Evolutionary conservation across 257 asterid genomes (phyloP), one percentile per base, ranked within the genome.

Genomic region (Jasminum sambac): DNA sequence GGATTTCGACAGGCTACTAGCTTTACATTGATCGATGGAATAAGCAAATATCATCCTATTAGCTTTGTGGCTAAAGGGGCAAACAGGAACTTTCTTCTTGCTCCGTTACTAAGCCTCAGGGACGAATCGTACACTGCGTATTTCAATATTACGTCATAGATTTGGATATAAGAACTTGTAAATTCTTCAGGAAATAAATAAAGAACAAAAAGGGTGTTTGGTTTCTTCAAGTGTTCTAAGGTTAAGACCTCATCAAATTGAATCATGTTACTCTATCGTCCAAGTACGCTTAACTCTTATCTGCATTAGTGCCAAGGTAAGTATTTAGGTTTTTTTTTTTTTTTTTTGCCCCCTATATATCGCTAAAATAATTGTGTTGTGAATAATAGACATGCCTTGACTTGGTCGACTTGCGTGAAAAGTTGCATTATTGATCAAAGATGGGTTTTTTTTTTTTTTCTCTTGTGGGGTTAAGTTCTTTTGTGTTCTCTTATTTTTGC

Each of bases 101-200:
- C 80, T 57, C 98, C 99, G 8, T 79, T 94, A 60, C 70, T 79
- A 52, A 83, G 92, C 84, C 65, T 91, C 62, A 85, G 81, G 78
- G 99, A 94, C 66, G 99, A 94, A 78, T 86, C 92, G 25, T 94
- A 91, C 77, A 94, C 99, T 0, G 90, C 88, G 37, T 94, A 94
- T 74, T 91, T 94, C 34, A 88, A 89, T 70, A 73, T 80, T 19
- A 25, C 66, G 2, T 46, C 23, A 58, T 80, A 70, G 68, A 42
- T 23, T 42, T 30, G 43, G 61, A 64, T 40, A 5, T 55, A 10
- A 11, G 4, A 55, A 55, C 7, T 55, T 55, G 62, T 55, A 55
- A 55, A 52, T 52, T 52, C 6, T 52, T 30, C 1, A 21, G 8
- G 6, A 52, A 52, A 55, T 23, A 55, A 23, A 8, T 55, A 23